Percentiles rank a stretch among this genome's conserved stretches.
These are phyloP conservation scores for Hypoxylon sp. DNA, from an alignment of 2,329 filamentous ascomycete genomes.

Conservation along the genomic window DNA sequence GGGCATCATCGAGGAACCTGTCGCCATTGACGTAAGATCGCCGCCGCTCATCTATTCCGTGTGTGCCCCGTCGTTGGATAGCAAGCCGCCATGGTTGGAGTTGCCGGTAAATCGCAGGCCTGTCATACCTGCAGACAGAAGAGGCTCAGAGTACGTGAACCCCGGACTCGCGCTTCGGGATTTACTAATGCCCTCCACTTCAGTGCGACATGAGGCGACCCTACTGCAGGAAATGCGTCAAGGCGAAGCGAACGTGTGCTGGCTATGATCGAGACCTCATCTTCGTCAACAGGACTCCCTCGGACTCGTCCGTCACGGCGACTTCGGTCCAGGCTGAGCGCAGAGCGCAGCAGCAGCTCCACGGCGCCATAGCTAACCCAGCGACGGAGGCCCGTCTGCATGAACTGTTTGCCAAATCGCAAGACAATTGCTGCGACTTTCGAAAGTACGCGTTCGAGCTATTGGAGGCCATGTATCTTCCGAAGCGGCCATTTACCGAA, in stretches of 20 bases:
- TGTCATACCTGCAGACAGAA: slow-evolving; percentile 26
- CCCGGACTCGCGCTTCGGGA: neutral
- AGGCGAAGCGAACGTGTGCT: slow-evolving; percentile 25
- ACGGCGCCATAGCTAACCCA: slow-evolving; percentile 2
- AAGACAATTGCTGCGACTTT: slow-evolving; percentile 8
- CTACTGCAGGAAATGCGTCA: slow-evolving; percentile 31
- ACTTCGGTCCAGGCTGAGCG: slow-evolving; percentile 23
- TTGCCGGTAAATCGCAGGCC: slow-evolving; percentile 30
- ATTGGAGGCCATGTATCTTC: slow-evolving; percentile 32
- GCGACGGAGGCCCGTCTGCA: slow-evolving; percentile 13
- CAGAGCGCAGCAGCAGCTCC: slow-evolving; percentile 10
- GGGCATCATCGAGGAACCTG: too few relatives aligned
- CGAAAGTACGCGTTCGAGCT: slow-evolving; percentile 29
- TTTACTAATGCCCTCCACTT: slow-evolving; percentile 3
- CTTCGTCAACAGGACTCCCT: slow-evolving; percentile 33
- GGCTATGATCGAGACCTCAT: slow-evolving; percentile 30
- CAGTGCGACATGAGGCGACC: slow-evolving; percentile 34
- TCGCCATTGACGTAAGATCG: too few relatives aligned
- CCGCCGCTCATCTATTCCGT: neutral
- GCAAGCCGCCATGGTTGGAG: slow-evolving; percentile 20
- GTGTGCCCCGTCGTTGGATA: neutral
- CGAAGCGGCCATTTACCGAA: slow-evolving; percentile 11
- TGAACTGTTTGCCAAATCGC: slow-evolving; percentile 17
- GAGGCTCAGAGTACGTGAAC: slow-evolving; percentile 19
- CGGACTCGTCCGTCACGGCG: slow-evolving; percentile 23